These are phyloP conservation scores for Setaria italica DNA, from an alignment of 202 grass and related monocot species.

Conservation along the genomic window DNA sequence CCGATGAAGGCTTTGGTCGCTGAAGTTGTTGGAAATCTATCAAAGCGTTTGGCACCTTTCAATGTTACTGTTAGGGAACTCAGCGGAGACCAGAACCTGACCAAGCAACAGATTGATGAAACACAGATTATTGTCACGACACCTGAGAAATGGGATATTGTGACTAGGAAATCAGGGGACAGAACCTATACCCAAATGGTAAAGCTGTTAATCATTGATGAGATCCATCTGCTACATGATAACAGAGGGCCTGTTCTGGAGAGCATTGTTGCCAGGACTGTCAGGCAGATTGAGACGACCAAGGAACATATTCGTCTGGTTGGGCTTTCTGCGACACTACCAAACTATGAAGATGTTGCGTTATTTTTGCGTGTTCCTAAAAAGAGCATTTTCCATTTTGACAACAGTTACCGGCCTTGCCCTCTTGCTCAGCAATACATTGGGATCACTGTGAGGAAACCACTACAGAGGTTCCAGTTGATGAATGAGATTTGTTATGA, in stretches of 20 bases:
- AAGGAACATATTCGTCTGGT: slow-evolving; percentile 88
- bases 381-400: slow-evolving; percentile 80
- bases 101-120: slow-evolving; percentile 94
- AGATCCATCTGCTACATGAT: slow-evolving; percentile 97
- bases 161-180: slow-evolving; percentile 92
- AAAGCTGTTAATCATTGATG: slow-evolving; percentile 93
- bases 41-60: slow-evolving; percentile 67
- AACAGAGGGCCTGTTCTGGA: slow-evolving; percentile 92
- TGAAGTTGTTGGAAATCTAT: slow-evolving; percentile 94
- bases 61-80: slow-evolving; percentile 83
- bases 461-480: slow-evolving; percentile 85
- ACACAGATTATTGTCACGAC: slow-evolving; percentile 97
- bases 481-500: slow-evolving; percentile 98
- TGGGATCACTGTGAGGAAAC: slow-evolving; percentile 82
- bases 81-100: slow-evolving; percentile 87
- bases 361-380: slow-evolving; percentile 73
- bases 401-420: slow-evolving; percentile 93
- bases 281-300: slow-evolving; percentile 86
- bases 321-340: slow-evolving; percentile 85
- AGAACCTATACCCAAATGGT: slow-evolving; percentile 92
- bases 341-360: slow-evolving; percentile 87
- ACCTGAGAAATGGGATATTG: slow-evolving; percentile 97
- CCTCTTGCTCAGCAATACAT: slow-evolving; percentile 92
- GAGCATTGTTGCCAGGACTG: slow-evolving; percentile 91
- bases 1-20: slow-evolving; percentile 99